These are phyloP conservation scores for Escallonia herrerae DNA, from an alignment of 129 eudicot species.

Conservation along the genomic window DNA sequence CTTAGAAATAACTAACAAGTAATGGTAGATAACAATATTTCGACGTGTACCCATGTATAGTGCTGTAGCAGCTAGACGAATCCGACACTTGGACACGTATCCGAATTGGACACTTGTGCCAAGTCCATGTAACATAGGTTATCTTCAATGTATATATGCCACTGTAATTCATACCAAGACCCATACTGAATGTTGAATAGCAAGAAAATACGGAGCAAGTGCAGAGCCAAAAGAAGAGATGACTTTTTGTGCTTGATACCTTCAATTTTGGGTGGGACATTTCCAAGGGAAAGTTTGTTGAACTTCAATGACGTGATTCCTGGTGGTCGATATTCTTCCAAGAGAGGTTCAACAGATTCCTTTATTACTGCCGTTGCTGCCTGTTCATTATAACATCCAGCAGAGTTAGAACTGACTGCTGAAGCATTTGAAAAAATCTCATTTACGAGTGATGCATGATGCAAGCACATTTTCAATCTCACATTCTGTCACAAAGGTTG, in stretches of 20 bases:
- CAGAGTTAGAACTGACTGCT: neutral
- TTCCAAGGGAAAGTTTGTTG: slow-evolving; percentile 81
- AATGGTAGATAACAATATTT: no score
- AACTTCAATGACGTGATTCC: slow-evolving; percentile 91
- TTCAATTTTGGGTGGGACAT: slow-evolving; percentile 95
- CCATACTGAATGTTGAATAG: no score
- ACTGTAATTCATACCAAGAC: no score
- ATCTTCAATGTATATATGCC: no score
- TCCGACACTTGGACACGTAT: no score
- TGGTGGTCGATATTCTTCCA: slow-evolving; percentile 95
- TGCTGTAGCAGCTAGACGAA: no score
- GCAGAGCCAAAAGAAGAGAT: no score
- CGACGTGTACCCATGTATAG: no score
- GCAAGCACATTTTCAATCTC: neutral
- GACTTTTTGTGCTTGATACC: slow-evolving; percentile 26
- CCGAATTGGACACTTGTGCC: no score
- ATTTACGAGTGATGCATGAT: neutral
- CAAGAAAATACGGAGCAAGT: no score
- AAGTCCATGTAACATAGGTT: no score
- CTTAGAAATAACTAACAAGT: no score
- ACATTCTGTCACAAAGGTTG: neutral
- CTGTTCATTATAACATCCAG: slow-evolving; percentile 29
- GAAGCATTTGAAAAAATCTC: neutral
- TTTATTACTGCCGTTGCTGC: slow-evolving; percentile 76
- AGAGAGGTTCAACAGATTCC: slow-evolving; percentile 84